Base-by-base conservation (phyloP, 345 rosid genomes). In the Chamaenerion angustifolium region DNA sequence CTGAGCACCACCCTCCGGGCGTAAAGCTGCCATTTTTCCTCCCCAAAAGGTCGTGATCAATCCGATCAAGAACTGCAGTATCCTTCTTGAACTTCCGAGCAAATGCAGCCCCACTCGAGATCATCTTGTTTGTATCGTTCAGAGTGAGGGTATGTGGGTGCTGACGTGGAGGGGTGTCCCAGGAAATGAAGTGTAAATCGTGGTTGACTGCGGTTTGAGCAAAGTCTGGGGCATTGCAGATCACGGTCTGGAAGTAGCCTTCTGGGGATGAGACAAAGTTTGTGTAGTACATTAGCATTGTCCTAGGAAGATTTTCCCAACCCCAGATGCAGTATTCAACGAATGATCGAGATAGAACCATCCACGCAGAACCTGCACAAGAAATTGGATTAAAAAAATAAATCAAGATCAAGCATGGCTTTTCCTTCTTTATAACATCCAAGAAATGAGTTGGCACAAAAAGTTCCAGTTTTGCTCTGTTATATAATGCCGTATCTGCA, bases 231-330 rank as follows among this genome's bases (percentile, higher is more conserved):
- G 62, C 90, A 12, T 93, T 93, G 80, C 96, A 92, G 25, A 92
- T 72, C 27, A 87, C 98, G 0, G 98, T 92, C 64, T 92, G 98
- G 62, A 92, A 93, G 63, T 93, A 93, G 54, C 94, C 85, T 70
- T 93, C 99, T 0, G 99, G 99, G n/a, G 99, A 93, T 54, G 99
- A 93, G 53, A 93, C 80, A 35, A 93, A 93, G 57, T 93, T 93
- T 45, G 96, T 54, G 74, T 93, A 79, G 63, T 93, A 93, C 96
- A 93, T 93, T 61, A 93, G 79, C 45, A 93, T 62, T 12, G 80
- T 76, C 66, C 96, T 67, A 1, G 99, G 99, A 49, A 93, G 73
- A 63, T 93, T 93, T 55, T 93, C 99, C 99, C 97, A 85, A 41
- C 99, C 99, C 99, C 96, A 88, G 52, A 88, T 73, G 63, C 81